Conservation (phyloP, 768 basidiomycete species). For the Hericium coralloides region DNA sequence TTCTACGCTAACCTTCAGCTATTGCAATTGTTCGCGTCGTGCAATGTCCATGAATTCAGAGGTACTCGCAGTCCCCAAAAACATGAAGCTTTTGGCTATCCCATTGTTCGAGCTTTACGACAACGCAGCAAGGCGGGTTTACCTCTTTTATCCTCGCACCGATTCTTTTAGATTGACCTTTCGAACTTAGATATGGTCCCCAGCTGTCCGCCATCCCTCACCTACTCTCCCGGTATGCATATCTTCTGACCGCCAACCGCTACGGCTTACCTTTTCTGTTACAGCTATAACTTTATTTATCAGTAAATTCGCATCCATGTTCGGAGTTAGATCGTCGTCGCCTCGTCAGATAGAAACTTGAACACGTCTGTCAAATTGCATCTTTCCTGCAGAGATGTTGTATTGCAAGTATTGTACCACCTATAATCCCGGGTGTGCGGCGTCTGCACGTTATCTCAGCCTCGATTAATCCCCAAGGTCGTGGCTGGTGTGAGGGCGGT, state of each 20-base stretch:
- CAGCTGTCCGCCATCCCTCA: conserved; percentile 93
- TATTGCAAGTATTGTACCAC: not conserved
- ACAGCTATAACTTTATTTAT: conserved; percentile 27
- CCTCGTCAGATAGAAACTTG: not conserved
- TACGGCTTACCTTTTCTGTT: not conserved
- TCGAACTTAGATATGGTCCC: conserved; percentile 62
- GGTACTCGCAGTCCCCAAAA: conserved; percentile 93
- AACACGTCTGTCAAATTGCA: not conserved
- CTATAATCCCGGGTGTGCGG: not conserved
- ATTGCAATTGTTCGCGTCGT: not conserved
- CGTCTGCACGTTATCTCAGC: not conserved
- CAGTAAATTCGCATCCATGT: no score
- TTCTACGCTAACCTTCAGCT: not conserved
- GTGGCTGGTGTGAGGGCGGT: not conserved
- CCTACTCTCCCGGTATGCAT: conserved; percentile 63
- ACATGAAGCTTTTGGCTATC: conserved; percentile 97
- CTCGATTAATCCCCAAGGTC: not conserved
- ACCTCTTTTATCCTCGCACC: not conserved
- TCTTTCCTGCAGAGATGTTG: not conserved
- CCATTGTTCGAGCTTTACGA: conserved; percentile 97
- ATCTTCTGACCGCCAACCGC: not conserved
- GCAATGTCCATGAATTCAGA: conserved; percentile 36
- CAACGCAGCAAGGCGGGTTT: conserved; percentile 74
- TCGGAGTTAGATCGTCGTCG: no score
- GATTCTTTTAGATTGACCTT: not conserved